Conservation (phyloP, 306 rosid genomes). For the Chamaecrista fasciculata region DNA sequence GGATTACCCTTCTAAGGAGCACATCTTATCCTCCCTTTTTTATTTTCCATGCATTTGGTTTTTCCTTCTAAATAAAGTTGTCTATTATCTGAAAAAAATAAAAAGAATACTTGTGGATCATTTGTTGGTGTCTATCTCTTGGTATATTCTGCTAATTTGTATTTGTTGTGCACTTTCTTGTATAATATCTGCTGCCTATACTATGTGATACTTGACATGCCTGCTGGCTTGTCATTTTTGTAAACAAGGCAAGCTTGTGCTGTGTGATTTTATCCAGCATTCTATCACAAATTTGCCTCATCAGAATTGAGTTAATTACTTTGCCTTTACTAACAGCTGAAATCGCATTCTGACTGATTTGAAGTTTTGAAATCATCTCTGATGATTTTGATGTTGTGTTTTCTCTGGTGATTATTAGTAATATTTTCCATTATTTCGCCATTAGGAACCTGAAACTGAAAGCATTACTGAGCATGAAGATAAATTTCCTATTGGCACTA, state of each 20-base stretch:
- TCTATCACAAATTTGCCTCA: neutral
- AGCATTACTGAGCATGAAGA: conserved; percentile 42
- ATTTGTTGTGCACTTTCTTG: neutral
- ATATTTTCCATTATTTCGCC: neutral
- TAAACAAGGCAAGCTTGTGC: neutral
- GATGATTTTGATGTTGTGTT: conserved; percentile 1
- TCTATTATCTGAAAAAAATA: neutral
- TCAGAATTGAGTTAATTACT: neutral
- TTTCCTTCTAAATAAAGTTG: neutral
- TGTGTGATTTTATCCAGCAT: neutral
- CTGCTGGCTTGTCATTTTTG: neutral
- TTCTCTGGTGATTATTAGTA: neutral
- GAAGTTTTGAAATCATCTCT: conserved; percentile 21
- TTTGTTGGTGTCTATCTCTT: neutral
- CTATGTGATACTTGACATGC: neutral
- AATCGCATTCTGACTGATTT: conserved; percentile 17
- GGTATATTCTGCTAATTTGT: neutral
- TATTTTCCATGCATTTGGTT: too few species aligned
- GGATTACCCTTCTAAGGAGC: neutral
- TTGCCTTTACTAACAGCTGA: conserved; percentile 12
- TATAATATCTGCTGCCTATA: neutral
- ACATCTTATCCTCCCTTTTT: neutral
- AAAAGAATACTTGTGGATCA: neutral
- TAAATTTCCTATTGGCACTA: conserved; percentile 13
- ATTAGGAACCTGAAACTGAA: conserved; percentile 52